Evolutionary conservation across 1,139 yeast genomes (phyloP), one percentile per base, ranked within the genome.

Genomic region (Blastobotrys serpentis): DNA sequence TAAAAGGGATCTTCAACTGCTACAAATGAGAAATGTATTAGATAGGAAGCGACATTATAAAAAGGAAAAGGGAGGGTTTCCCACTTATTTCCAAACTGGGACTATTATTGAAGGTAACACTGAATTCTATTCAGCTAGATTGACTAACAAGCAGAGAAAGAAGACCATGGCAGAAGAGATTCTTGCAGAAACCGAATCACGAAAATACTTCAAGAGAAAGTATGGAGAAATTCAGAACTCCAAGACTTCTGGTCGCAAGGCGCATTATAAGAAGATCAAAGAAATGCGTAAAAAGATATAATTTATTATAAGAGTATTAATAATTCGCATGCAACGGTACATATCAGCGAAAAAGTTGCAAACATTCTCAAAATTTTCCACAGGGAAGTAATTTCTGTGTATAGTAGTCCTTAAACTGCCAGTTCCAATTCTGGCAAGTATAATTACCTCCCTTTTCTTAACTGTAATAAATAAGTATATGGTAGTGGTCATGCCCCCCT

Each of bases 11-110:
- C 67, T 94, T 59, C 74, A 81, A 63, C 71, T 92, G 26, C 74
- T 92, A 50, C 84, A 87, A 62, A 87, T 90, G 72, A 81, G 98
- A 68, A 83, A 85, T 54, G 96, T 92, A 16, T 75, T 92, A 55
- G 98, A 92, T 64, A 98, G 98, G 3, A 92, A 92, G 68, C 79
- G 98, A 61, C 96, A 89, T 69, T 92, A 92, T 69, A 88, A 86
- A 69, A 87, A 87, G 66, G 94, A 86, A 51, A 84, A 82, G 54
- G 86, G 95, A 84, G 77, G 76, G 48, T 74, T 79, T 4, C 95
- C 96, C 17, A 88, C 86, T 61, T 80, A 75, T 56, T 89, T 92
- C 66, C 94, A 90, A 55, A 78, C 86, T 63, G 98, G 98, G 10
- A 89, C 97, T 0, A 79, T 92, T 32, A 68, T 90, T 17, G 94